Conservation (phyloP, 495 filamentous ascomycete genomes). For the Xylaria scruposa region DNA sequence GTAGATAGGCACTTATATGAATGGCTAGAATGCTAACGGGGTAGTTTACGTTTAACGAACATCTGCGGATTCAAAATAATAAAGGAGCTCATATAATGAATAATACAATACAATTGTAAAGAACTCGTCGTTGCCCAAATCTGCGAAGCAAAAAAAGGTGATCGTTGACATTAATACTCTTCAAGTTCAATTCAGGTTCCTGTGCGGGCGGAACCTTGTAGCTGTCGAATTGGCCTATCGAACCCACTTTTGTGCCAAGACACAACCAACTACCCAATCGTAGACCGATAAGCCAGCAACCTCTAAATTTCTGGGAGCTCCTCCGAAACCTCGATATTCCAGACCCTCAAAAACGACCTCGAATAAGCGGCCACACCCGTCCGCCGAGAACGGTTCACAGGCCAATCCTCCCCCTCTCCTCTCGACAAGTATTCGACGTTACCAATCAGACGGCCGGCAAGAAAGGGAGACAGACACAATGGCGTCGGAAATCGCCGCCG, state of each 20-base stretch:
- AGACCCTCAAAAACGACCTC: not conserved
- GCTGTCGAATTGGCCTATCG: not conserved
- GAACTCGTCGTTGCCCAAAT: not conserved
- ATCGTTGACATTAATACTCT: not conserved
- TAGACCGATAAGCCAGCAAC: constrained; percentile 13
- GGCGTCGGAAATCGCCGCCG: constrained; percentile 40
- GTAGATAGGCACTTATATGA: not conserved
- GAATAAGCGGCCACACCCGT: not conserved
- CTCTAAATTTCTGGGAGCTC: constrained; percentile 11
- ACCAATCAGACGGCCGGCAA: not conserved
- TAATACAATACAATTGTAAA: not conserved
- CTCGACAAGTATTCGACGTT: not conserved
- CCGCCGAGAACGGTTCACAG: not conserved
- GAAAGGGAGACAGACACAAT: constrained; percentile 33
- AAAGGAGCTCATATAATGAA: not conserved
- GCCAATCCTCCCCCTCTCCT: not conserved
- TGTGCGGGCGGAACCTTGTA: not conserved
- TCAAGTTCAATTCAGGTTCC: too few species aligned
- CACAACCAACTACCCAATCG: not conserved
- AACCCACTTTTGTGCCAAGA: not conserved
- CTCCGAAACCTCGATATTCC: not conserved
- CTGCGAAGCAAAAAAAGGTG: not conserved
- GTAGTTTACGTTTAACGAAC: not conserved
- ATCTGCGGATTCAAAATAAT: not conserved
- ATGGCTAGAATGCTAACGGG: not conserved